These are phyloP conservation scores for Gynochthodes officinalis DNA, from an alignment of 257 asterid genomes.

Conservation along the genomic window DNA sequence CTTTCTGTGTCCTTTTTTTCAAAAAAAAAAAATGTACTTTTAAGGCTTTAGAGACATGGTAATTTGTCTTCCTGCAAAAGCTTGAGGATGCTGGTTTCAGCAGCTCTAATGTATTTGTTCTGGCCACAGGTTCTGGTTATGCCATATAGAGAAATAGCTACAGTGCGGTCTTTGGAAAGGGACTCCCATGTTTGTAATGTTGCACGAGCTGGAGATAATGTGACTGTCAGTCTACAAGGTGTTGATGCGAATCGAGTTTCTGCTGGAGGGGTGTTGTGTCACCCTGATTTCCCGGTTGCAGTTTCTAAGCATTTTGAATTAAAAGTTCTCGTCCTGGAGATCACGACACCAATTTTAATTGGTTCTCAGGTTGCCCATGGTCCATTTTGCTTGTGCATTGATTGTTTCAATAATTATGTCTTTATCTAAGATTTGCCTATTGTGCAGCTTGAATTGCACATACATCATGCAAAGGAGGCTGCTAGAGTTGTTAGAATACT, in stretches of 20 bases:
- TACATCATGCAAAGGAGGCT: slow-evolving; percentile 82
- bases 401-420: not conserved
- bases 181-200: slow-evolving; percentile 54
- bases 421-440: not conserved
- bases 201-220: slow-evolving; percentile 96
- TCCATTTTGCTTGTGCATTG: not conserved
- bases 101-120: not conserved
- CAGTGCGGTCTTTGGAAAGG: slow-evolving; percentile 65
- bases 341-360: slow-evolving; percentile 59
- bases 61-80: not conserved
- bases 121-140: slow-evolving; percentile 64
- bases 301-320: slow-evolving; percentile 75
- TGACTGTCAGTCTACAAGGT: slow-evolving; percentile 71
- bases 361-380: slow-evolving; percentile 73
- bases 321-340: slow-evolving; percentile 69
- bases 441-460: slow-evolving; percentile 79
- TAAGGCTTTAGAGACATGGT: not conserved
- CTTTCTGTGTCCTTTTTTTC: not conserved
- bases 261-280: slow-evolving; percentile 88
- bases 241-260: slow-evolving; percentile 56
- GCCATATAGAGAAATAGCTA: slow-evolving; percentile 70
- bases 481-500: slow-evolving; percentile 65
- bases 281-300: slow-evolving; percentile 80
- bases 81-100: not conserved
- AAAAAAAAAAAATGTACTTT: not conserved